Evolutionary conservation across 805 yeast genomes (phyloP).

Genomic region (Candida vartiovaarae): DNA sequence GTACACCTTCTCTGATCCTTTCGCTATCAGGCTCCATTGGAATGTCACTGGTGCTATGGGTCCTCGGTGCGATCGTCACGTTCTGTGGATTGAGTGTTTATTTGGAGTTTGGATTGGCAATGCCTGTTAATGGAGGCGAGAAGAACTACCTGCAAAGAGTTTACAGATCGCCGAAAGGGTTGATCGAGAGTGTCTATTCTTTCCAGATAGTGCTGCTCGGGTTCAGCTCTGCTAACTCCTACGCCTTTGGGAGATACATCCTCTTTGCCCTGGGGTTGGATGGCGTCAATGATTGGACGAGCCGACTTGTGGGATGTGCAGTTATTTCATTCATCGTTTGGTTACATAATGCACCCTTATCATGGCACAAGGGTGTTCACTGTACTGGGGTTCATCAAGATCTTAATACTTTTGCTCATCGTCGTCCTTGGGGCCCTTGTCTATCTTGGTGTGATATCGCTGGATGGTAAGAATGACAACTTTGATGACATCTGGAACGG

Average conservation of each 20-base stretch:
- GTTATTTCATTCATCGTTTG: conserved; percentile 39
- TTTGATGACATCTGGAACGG: conserved; percentile 32
- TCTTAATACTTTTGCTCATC: conserved; percentile 42
- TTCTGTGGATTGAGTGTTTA: conserved; percentile 48
- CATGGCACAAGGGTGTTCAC: conserved; percentile 47
- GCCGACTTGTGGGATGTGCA: conserved; percentile 42
- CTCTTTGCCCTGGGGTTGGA: conserved; percentile 36
- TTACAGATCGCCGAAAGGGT: conserved; percentile 44
- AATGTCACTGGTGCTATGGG: conserved; percentile 47
- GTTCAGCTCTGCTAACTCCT: conserved; percentile 55
- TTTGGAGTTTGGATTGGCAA: conserved; percentile 57
- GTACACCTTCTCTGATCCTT: conserved; percentile 59
- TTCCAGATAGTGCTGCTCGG: conserved; percentile 51
- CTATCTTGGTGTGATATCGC: conserved; percentile 26
- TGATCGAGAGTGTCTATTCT: conserved; percentile 43
- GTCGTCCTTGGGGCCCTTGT: conserved; percentile 41
- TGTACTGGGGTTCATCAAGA: conserved; percentile 46
- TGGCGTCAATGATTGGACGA: conserved; percentile 26
- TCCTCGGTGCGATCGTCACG: conserved; percentile 56
- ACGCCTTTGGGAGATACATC: conserved; percentile 57
- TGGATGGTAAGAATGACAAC: conserved; percentile 23
- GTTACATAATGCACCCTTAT: conserved; percentile 43
- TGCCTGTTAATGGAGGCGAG: conserved; percentile 65
- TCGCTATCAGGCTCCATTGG: conserved; percentile 54
- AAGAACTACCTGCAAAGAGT: conserved; percentile 58